A percentile compares a stretch with the other conserved stretches of the same genome.
Evolutionary conservation across 768 basidiomycete species (phyloP).

Genomic region (Jaapia argillacea): DNA sequence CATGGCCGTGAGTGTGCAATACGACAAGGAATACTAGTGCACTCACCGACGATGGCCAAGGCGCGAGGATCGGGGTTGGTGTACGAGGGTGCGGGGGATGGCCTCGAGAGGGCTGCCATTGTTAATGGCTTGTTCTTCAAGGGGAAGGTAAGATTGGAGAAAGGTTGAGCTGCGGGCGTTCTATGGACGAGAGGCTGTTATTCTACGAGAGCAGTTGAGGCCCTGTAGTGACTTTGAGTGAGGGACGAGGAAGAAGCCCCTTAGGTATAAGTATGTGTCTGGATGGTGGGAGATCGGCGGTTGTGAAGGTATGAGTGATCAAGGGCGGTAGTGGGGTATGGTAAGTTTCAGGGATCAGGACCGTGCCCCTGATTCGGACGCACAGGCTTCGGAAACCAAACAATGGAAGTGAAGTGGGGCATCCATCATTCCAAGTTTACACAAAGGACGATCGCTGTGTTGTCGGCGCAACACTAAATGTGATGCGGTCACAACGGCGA

Average conservation of each 20-base stretch:
- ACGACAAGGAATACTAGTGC: not conserved
- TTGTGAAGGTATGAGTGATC: too few species aligned
- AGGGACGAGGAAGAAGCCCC: not conserved
- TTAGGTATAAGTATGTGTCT: not conserved
- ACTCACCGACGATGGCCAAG: constrained; percentile 6
- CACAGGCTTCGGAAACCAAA: too few species aligned
- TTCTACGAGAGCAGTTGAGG: not conserved
- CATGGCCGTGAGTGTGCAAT: not conserved
- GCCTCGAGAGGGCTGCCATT: not conserved
- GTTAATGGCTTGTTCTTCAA: not conserved
- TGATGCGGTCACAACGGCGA: too few species aligned
- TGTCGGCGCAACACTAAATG: too few species aligned
- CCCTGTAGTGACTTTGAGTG: not conserved
- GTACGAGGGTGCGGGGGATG: constrained; percentile 1
- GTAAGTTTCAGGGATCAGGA: too few species aligned
- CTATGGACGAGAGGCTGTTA: not conserved
- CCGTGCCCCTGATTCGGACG: too few species aligned
- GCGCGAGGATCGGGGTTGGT: constrained; percentile 5
- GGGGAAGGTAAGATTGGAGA: not conserved
- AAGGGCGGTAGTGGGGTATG: too few species aligned
- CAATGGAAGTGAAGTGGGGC: too few species aligned
- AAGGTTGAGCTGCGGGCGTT: not conserved
- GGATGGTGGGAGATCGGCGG: too few species aligned
- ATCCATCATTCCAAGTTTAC: too few species aligned
- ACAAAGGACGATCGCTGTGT: too few species aligned